A percentile compares a stretch with the other conserved stretches of the same genome.
phyloP scores from a whole-genome alignment of 2,329 filamentous ascomycete genomes.

The Fusarium sp. region DNA sequence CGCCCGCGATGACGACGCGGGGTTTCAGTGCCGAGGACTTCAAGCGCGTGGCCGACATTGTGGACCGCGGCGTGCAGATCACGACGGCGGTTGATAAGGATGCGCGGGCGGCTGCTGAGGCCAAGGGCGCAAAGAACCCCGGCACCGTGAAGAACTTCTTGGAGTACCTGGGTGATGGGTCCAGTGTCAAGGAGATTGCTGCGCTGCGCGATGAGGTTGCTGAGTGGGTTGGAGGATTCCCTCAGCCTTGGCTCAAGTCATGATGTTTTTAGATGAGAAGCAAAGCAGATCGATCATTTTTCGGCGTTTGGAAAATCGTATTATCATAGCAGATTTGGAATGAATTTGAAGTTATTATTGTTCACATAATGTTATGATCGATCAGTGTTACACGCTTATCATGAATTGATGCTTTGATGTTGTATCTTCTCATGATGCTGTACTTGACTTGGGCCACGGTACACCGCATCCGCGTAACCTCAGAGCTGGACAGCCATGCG shows the following conservation, averaged over 20 bases:
- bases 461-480: not conserved
- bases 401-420: not conserved
- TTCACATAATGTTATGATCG: not conserved
- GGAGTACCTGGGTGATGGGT: constrained; percentile 74
- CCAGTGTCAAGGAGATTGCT: constrained; percentile 74
- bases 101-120: constrained; percentile 73
- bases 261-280: constrained; percentile 31
- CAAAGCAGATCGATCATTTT: constrained; percentile 11
- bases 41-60: constrained; percentile 82
- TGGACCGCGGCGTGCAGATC: constrained; percentile 83
- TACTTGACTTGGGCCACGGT: not conserved
- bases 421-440: constrained; percentile 22
- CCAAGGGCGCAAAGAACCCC: constrained; percentile 73
- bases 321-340: constrained; percentile 12
- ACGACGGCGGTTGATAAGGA: constrained; percentile 79
- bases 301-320: constrained; percentile 32
- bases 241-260: constrained; percentile 49
- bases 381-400: not conserved
- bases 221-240: constrained; percentile 73
- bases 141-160: constrained; percentile 74
- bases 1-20: constrained; percentile 94
- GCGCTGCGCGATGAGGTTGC: constrained; percentile 76
- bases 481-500: not conserved
- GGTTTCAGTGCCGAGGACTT: constrained; percentile 90
- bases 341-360: not conserved